Evolutionary conservation across 352 stramenopile species (phyloP), one percentile per base, ranked within the genome.

Genomic region (Pythium brachiatum): DNA sequence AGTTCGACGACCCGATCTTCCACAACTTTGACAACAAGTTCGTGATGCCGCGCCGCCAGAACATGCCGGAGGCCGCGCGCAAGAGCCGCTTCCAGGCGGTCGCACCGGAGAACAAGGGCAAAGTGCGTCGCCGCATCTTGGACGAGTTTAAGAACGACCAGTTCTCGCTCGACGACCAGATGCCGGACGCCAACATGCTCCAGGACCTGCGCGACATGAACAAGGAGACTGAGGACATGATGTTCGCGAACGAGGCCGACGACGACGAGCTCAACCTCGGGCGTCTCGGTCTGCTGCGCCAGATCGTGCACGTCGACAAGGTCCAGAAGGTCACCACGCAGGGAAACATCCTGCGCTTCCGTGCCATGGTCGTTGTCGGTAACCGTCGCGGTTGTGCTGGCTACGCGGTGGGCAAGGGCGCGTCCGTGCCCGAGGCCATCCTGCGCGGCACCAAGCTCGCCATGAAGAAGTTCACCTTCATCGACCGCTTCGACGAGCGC

Each of bases 391-490:
- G 96, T 32, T 92, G 86, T 68, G 94, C 84, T 11, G 96, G 94
- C 12, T 98, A 98, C 78, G 94, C 93, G 12, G 82, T 98, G 27
- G 94, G 92, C 41, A 98, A 98, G 69, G 90, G 83, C 20, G 78
- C 85, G 53, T 94, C 85, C 20, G 82, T 90, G 8, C 81, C 89
- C 9, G 85, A 97, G 34, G 94, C 96, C 32, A 91, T 98, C 23
- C 64, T 91, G 44, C 85, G 92, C 51, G 96, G 92, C 53, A 94
- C 75, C 51, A 89, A 94, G 62, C 83, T 94, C 53, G 93, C 89
- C 61, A 95, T 96, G 68, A 93, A 95, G 64, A 96, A 96, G 67
- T 96, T 98, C 53, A 96, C 95, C 62, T 98, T 97, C 79, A 83
- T 98, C 36, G 94, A 98, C 75, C 89, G 94, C 56, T 98, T 98